phyloP scores from a whole-genome alignment of 208 protist species.

The Porcisia deanei region DNA sequence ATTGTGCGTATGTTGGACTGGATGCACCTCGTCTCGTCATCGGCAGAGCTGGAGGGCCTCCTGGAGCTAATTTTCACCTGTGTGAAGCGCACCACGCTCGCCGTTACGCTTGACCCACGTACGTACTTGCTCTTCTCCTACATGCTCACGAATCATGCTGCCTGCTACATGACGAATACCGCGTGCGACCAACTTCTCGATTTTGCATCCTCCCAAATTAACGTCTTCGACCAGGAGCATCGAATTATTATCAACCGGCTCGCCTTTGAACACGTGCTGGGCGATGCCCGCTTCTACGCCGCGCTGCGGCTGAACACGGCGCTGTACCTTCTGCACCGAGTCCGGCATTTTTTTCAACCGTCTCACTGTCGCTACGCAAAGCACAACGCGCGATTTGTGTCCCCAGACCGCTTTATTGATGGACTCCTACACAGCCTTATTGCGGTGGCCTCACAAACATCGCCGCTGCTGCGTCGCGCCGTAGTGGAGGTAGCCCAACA shows the following conservation, averaged over 20 bases:
- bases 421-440: slow-evolving; percentile 71
- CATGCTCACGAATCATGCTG: slow-evolving; percentile 52
- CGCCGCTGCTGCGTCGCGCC: slow-evolving; percentile 39
- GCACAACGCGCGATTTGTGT: slow-evolving; percentile 65
- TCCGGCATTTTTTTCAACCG: slow-evolving; percentile 59
- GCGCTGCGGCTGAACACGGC: slow-evolving; percentile 45
- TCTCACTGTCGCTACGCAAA: slow-evolving; percentile 60
- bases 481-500: slow-evolving; percentile 67
- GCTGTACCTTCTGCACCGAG: slow-evolving; percentile 48
- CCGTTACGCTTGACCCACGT: slow-evolving; percentile 48
- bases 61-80: slow-evolving; percentile 50
- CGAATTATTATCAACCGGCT: slow-evolving; percentile 80
- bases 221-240: slow-evolving; percentile 60
- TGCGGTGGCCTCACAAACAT: slow-evolving; percentile 25
- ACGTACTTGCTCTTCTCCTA: slow-evolving; percentile 73
- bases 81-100: slow-evolving; percentile 40
- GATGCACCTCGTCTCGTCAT: slow-evolving; percentile 47
- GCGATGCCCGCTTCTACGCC: slow-evolving; percentile 55
- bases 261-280: slow-evolving; percentile 71
- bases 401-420: slow-evolving; percentile 67
- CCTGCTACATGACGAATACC: slow-evolving; percentile 46
- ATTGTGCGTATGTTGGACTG: slow-evolving; percentile 69
- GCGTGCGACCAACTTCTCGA: slow-evolving; percentile 63
- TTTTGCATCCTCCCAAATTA: slow-evolving; percentile 45
- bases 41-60: slow-evolving; percentile 49